Base-by-base conservation (phyloP, 805 yeast genomes). In the Metahyphopichia silvanorum region DNA sequence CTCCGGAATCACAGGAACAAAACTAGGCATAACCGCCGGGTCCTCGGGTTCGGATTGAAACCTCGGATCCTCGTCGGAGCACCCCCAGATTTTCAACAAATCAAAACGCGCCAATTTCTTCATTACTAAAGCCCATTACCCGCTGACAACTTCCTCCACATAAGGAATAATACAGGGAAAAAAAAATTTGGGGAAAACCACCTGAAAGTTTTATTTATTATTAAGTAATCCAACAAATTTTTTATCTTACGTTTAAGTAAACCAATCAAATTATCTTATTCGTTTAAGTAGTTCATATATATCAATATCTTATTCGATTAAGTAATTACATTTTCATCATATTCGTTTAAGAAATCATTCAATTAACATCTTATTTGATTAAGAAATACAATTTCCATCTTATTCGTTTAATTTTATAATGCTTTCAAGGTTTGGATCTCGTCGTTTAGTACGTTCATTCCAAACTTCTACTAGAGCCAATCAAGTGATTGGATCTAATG, bases 401-500 rank as follows among this genome's bases (percentile, higher is more conserved):
- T 21, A 9, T 21, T 21, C 22, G 22, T 21, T 21, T 21, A 11
- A 21, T 9, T 21, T 21, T 9, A 21, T 21, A 9, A 9, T 21
- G 11, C 22, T 21, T 21, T 11, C 11, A 21, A 18, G 11, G 18
- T 26, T 16, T 16, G 15, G 17, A 26, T 18, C 18, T 12, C 13
- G 4, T 26, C 29, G 12, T 20, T 24, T 27, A 16, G 22, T 41
- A 34, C 46, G 47, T 40, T 38, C 33, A 21, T 60, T 65, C 42
- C 57, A 66, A 26, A 40, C 53, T 15, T 42, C 64, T 17, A 34
- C 47, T 13, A 51, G 48, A 17, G 43, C 53, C 31, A 39, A 44
- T 23, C 69, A 65, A 45, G 60, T 60, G 36, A 57, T 66, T 34
- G 71, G 71, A 12, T 39, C 55, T 27, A 51, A 57, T 38, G 47